A percentile compares a stretch with the other conserved stretches of the same genome.
phyloP scores from a whole-genome alignment of 2,329 filamentous ascomycete genomes.

The Amauroascus niger region DNA sequence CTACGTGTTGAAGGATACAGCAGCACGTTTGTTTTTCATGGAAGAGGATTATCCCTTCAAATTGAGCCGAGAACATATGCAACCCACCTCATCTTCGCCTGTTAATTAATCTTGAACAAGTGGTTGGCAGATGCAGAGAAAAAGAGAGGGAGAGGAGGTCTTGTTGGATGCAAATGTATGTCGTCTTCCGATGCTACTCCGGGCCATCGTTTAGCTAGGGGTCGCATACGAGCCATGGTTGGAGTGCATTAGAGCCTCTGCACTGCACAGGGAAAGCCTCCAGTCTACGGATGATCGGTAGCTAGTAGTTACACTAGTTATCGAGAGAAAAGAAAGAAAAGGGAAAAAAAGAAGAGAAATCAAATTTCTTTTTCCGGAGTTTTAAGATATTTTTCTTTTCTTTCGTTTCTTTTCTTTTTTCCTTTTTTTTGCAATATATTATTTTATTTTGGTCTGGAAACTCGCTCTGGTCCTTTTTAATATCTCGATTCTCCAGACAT shows the following conservation, averaged over 20 bases:
- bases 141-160: too few species aligned
- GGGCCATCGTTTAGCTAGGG: neutral
- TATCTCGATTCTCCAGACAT: too few species aligned
- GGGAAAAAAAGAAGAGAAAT: neutral
- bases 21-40: too few species aligned
- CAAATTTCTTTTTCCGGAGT: conserved; percentile 4
- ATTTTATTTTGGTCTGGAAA: too few species aligned
- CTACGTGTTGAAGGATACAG: too few species aligned
- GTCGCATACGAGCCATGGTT: neutral
- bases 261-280: neutral
- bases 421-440: neutral
- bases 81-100: neutral
- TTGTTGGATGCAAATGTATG: too few species aligned
- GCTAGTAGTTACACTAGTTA: neutral
- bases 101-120: neutral
- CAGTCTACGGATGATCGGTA: neutral
- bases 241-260: neutral
- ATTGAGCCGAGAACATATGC: neutral
- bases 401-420: neutral
- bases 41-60: too few species aligned
- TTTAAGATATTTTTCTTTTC: neutral
- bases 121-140: neutral
- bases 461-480: neutral
- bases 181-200: conserved; percentile 4
- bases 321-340: neutral